These are phyloP conservation scores for Lophiotrema nucula DNA, from an alignment of 495 filamentous ascomycete species.

Conservation along the genomic window DNA sequence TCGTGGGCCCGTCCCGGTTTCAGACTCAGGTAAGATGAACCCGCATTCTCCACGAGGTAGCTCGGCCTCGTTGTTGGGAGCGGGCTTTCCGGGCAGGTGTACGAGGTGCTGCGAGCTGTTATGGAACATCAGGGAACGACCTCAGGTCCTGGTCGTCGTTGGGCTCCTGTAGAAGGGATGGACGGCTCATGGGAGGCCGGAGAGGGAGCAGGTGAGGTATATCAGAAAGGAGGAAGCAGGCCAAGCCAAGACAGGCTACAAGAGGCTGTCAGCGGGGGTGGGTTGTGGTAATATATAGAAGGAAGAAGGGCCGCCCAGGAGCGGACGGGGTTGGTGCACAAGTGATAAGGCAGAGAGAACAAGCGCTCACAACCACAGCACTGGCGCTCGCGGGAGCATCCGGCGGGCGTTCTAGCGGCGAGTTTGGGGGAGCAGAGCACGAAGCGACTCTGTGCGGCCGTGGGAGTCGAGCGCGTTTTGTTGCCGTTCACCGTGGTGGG, in stretches of 20 bases:
- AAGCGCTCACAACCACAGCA: conserved; percentile 2
- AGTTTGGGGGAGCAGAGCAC: not conserved
- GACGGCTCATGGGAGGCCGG: conserved; percentile 30
- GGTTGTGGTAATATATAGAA: conserved; percentile 24
- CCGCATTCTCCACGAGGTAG: conserved; percentile 41
- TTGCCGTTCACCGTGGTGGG: not conserved
- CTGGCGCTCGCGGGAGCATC: conserved; percentile 33
- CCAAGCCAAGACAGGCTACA: not conserved
- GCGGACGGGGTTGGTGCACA: conserved; percentile 25
- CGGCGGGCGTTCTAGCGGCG: conserved; percentile 14
- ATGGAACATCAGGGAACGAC: conserved; percentile 34
- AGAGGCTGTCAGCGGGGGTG: conserved; percentile 24
- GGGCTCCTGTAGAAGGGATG: conserved; percentile 12
- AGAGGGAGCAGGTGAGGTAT: not conserved
- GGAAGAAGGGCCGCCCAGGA: conserved; percentile 8
- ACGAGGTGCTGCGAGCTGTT: conserved; percentile 26
- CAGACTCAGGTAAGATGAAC: conserved; percentile 32
- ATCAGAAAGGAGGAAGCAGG: not conserved
- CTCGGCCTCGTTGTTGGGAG: conserved; percentile 17
- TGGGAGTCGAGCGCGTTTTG: conserved; percentile 11
- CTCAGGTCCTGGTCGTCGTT: conserved; percentile 16
- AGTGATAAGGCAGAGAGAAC: conserved; percentile 16
- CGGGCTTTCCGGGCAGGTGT: conserved; percentile 33
- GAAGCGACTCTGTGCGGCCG: conserved; percentile 3
- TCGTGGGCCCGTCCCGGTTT: conserved; percentile 22